These are phyloP conservation scores for Groenewaldozyma salmanticensis DNA, from an alignment of 805 yeast species.

Conservation along the genomic window DNA sequence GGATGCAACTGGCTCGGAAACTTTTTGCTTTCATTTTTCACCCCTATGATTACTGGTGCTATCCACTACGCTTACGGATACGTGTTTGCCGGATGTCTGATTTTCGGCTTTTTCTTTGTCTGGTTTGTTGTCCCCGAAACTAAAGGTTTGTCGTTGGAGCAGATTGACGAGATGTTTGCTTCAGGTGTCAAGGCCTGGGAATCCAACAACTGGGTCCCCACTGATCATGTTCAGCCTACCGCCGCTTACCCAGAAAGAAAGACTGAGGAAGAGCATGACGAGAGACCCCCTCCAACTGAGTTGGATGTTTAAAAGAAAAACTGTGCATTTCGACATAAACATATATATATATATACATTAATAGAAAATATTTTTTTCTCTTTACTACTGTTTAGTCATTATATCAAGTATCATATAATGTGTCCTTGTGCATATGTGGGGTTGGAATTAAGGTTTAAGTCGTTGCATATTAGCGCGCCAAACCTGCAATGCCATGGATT, in stretches of 20 bases:
- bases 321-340: not conserved
- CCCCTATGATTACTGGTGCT: constrained; percentile 52
- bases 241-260: constrained; percentile 1
- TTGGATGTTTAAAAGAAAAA: not conserved
- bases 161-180: constrained; percentile 34
- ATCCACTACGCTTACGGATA: constrained; percentile 63
- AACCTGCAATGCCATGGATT: too few species aligned
- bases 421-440: too few species aligned
- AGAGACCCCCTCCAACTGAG: not conserved
- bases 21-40: constrained; percentile 54
- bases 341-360: too few species aligned
- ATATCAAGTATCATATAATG: too few species aligned
- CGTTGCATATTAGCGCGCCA: too few species aligned
- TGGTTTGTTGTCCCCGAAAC: constrained; percentile 70
- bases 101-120: constrained; percentile 53
- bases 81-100: constrained; percentile 51
- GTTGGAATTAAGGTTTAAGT: too few species aligned
- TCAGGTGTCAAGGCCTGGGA: constrained; percentile 10
- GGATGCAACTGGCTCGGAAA: constrained; percentile 37
- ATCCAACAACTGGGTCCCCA: constrained; percentile 8
- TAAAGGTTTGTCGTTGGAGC: constrained; percentile 72
- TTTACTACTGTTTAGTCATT: too few species aligned
- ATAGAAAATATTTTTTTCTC: too few species aligned
- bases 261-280: constrained; percentile 1
- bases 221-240: constrained; percentile 5